A percentile compares a stretch with the other conserved stretches of the same genome.
Conservation (phyloP, 1,284 basidiomycete genomes). For the Sporisorium graminicola region DNA sequence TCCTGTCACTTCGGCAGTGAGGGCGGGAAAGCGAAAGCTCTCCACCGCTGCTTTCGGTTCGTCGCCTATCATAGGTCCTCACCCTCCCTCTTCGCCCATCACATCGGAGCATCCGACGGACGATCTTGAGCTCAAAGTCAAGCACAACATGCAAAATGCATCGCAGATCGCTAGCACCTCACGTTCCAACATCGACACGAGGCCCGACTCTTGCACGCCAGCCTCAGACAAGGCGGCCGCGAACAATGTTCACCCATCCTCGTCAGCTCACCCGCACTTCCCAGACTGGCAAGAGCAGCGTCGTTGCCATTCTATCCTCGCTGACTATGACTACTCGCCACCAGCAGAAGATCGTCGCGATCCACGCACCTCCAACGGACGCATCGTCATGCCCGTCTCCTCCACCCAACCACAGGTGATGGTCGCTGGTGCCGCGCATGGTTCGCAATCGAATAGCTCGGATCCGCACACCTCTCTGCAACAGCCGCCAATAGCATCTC, state of each 20-base stretch:
- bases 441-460: constrained; percentile 1
- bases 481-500: constrained; percentile 13
- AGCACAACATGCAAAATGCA: constrained; percentile 9
- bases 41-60: constrained; percentile 47
- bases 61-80: constrained; percentile 36
- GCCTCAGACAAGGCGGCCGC: background rate
- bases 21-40: constrained; percentile 47
- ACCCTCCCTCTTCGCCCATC: constrained; percentile 38
- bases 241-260: constrained; percentile 12
- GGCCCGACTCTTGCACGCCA: constrained; percentile 10
- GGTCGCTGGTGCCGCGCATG: constrained; percentile 5
- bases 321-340: constrained; percentile 34
- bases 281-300: constrained; percentile 46
- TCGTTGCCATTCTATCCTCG: constrained; percentile 36
- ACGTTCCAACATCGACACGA: constrained; percentile 31
- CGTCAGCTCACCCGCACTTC: constrained; percentile 16
- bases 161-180: constrained; percentile 35
- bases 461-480: constrained; percentile 2
- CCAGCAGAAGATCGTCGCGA: constrained; percentile 44
- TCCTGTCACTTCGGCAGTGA: constrained; percentile 16
- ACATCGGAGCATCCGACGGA: constrained; percentile 32
- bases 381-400: constrained; percentile 34
- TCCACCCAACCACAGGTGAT: constrained; percentile 19
- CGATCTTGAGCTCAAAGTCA: constrained; percentile 3
- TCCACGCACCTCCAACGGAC: constrained; percentile 37